Evolutionary conservation across 1,284 basidiomycete genomes (phyloP), one percentile per base, ranked within the genome.

Genomic region (Somion occarium): DNA sequence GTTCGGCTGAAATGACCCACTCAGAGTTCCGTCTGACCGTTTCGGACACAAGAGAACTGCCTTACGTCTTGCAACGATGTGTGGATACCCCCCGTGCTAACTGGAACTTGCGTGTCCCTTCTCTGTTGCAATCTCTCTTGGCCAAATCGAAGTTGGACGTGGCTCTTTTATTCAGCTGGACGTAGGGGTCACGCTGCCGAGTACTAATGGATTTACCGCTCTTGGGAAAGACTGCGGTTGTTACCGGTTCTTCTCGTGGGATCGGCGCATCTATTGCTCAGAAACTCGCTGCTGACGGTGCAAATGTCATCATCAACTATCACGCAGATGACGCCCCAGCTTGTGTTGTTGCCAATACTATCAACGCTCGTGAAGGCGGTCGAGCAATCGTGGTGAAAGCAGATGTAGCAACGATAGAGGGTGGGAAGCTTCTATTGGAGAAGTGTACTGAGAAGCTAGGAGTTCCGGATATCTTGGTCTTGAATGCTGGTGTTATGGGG

Each of bases 211-310:
- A 46, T 30, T 46, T 57, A n/a, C 59, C 63, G 2, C 58, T 64
- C 39, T 22, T 56, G 38, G 64, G 64, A 46, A 80, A 78, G 66
- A 73, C 79, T 19, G 79, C 79, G 19, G 63, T 83, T 45, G 72
- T 83, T 30, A 83, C 81, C 11, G 80, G 81, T 37, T 82, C 79
- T 3, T 82, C 82, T 22, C 74, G 78, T 19, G 75, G 74, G 15
- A 83, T 80, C 38, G 82, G 81, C 26, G 79, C 79, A 1, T 71
- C 78, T 15, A 74, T 83, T 49, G 80, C 78, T 1, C 68, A 64
- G 38, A 68, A 70, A 25, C 72, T 84, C 27, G 82, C 76, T 7
- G 70, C 70, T 27, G 69, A 80, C 56, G 81, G 82, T 19, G 80
- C 80, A 15, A 73, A 70, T 55, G 80, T 85, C 48, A 72, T 82